phyloP scores from a whole-genome alignment of 345 rosid species.

The Eutrema japonicum region DNA sequence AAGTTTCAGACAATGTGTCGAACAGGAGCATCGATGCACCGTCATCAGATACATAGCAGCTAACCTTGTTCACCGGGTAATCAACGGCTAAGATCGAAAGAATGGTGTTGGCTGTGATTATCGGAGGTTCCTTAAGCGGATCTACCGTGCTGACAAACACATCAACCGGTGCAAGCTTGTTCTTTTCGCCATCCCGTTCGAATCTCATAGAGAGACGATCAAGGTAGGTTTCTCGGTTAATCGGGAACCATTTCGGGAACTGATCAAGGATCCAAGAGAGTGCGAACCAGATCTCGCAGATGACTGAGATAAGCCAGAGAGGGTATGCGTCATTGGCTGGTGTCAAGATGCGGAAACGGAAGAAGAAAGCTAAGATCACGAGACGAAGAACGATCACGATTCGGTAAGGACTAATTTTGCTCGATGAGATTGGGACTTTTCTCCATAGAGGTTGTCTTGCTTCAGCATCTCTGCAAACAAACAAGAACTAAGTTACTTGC shows the following conservation, averaged over 20 bases:
- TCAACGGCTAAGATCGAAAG: conserved; percentile 81
- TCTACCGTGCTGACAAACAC: conserved; percentile 91
- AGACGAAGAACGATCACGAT: conserved; percentile 93
- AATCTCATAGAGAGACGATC: conserved; percentile 87
- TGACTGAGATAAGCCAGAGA: conserved; percentile 90
- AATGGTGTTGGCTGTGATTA: conserved; percentile 91
- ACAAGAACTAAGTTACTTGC: conserved; percentile 32
- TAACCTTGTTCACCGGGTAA: conserved; percentile 84
- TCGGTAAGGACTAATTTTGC: conserved; percentile 90
- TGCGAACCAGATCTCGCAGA: conserved; percentile 95
- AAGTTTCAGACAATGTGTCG: conserved; percentile 83
- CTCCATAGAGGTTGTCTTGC: conserved; percentile 96
- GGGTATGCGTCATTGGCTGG: conserved; percentile 92
- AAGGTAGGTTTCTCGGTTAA: conserved; percentile 85
- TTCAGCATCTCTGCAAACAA: conserved; percentile 75
- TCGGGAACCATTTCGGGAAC: conserved; percentile 97
- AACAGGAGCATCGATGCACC: conserved; percentile 97
- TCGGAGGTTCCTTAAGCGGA: conserved; percentile 99
- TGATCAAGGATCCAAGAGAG: conserved; percentile 97
- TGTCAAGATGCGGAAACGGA: conserved; percentile 86
- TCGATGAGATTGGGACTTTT: conserved; percentile 83
- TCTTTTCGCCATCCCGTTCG: conserved; percentile 85
- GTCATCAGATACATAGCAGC: conserved; percentile 96
- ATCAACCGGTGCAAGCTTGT: conserved; percentile 78
- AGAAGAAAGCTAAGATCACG: conserved; percentile 73